These are phyloP conservation scores for Parascedosporium putredinis DNA, from an alignment of 2,329 filamentous ascomycete genomes.

Conservation along the genomic window DNA sequence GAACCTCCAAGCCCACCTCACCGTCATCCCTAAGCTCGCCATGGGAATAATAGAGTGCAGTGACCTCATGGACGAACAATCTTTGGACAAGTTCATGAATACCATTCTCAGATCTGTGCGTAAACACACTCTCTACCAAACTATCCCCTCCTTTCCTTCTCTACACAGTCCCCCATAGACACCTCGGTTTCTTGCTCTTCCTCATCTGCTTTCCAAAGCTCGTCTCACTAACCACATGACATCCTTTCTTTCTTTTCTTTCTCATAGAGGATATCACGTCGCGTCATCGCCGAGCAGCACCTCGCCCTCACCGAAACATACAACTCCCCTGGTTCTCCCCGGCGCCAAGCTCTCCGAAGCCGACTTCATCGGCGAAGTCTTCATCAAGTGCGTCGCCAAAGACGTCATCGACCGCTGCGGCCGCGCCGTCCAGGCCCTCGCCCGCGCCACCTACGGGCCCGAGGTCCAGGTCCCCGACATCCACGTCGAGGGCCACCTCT, in stretches of 20 bases:
- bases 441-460: constrained; percentile 63
- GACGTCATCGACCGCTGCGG: constrained; percentile 83
- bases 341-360: constrained; percentile 60
- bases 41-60: constrained; percentile 91
- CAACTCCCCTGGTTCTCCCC: constrained; percentile 78
- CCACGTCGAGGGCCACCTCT: constrained; percentile 70
- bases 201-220: no score
- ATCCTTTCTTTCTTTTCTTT: constrained; percentile 10
- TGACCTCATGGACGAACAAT: constrained; percentile 66
- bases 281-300: constrained; percentile 96
- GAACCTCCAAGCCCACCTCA: constrained; percentile 77
- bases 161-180: constrained; percentile 8
- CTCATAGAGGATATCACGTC: constrained; percentile 72
- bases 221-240: no score
- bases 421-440: constrained; percentile 62
- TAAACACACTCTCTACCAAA: constrained; percentile 5
- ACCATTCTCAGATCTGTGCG: constrained; percentile 78
- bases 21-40: constrained; percentile 85
- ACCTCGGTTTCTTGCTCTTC: neutral
- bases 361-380: constrained; percentile 92
- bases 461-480: constrained; percentile 68
- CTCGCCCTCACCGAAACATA: constrained; percentile 91
- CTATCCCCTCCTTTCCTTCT: neutral
- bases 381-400: constrained; percentile 81
- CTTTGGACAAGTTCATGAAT: constrained; percentile 92